phyloP scores from a whole-genome alignment of 176 grass and related monocot species.

The Tuctoria greenei region DNA sequence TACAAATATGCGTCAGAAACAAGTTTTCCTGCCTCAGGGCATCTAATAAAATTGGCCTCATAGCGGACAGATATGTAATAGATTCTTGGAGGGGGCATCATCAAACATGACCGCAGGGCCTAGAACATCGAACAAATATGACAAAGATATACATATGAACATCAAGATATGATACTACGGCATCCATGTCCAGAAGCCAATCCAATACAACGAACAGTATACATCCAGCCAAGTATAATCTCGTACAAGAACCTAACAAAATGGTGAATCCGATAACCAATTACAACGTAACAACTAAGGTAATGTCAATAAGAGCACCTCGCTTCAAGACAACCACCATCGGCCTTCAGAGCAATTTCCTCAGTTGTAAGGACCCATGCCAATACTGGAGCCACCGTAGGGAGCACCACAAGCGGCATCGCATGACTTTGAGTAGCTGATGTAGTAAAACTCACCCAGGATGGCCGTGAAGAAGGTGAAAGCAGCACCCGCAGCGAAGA shows the following conservation, averaged over 20 bases:
- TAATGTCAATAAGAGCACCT: slow-evolving; percentile 40
- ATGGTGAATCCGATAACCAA: slow-evolving; percentile 37
- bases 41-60: too few species aligned
- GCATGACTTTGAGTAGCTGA: slow-evolving; percentile 57
- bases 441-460: slow-evolving; percentile 80
- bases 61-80: too few species aligned
- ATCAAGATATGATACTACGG: slow-evolving; percentile 24
- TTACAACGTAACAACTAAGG: slow-evolving; percentile 51
- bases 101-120: neutral
- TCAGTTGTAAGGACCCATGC: slow-evolving; percentile 73
- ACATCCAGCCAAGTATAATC: slow-evolving; percentile 32
- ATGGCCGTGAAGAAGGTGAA: slow-evolving; percentile 87
- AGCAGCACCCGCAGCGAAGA: slow-evolving; percentile 80
- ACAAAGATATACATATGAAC: neutral
- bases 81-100: neutral
- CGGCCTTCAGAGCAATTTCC: slow-evolving; percentile 28
- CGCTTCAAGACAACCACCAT: slow-evolving; percentile 1
- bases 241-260: slow-evolving; percentile 34
- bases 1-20: too few species aligned
- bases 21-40: too few species aligned
- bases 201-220: slow-evolving; percentile 41
- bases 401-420: slow-evolving; percentile 46
- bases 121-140: neutral
- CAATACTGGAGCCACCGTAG: slow-evolving; percentile 56
- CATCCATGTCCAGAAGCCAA: slow-evolving; percentile 29